A percentile compares a stretch with the other conserved stretches of the same genome.
Conservation (phyloP, 495 filamentous ascomycete genomes). For the Penicillium argentinense region DNA sequence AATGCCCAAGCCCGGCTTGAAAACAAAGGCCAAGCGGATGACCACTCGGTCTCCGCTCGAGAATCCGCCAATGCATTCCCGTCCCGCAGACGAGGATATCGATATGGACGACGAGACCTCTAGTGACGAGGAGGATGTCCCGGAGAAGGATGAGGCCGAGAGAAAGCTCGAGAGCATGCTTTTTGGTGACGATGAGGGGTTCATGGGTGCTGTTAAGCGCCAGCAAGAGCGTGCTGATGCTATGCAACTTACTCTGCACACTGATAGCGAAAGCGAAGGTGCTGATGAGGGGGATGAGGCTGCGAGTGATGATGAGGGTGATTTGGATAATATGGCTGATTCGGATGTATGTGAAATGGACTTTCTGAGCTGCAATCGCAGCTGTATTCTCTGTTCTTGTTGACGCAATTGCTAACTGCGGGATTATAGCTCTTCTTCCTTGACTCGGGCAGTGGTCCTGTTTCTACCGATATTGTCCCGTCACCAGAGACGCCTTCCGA, state of each 20-base stretch:
- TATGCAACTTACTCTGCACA: constrained; percentile 33
- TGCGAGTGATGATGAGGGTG: constrained; percentile 37
- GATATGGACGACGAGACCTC: constrained; percentile 31
- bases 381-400: background rate
- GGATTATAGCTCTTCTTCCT: constrained; percentile 75
- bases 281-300: constrained; percentile 29
- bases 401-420: no score
- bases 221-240: constrained; percentile 33
- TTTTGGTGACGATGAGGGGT: constrained; percentile 80
- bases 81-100: constrained; percentile 26
- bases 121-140: constrained; percentile 41
- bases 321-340: constrained; percentile 60
- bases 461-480: constrained; percentile 42
- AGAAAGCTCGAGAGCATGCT: constrained; percentile 81
- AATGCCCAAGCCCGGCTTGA: constrained; percentile 35
- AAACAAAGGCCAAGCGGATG: constrained; percentile 35
- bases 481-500: constrained; percentile 33
- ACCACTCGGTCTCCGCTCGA: constrained; percentile 29
- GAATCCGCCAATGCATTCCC: constrained; percentile 9
- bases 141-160: constrained; percentile 77
- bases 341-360: constrained; percentile 15
- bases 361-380: background rate
- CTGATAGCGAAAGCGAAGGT: constrained; percentile 33
- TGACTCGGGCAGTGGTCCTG: constrained; percentile 57
- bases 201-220: constrained; percentile 65